Base-by-base conservation (phyloP, 805 yeast genomes). In the Danielozyma ontarioensis region DNA sequence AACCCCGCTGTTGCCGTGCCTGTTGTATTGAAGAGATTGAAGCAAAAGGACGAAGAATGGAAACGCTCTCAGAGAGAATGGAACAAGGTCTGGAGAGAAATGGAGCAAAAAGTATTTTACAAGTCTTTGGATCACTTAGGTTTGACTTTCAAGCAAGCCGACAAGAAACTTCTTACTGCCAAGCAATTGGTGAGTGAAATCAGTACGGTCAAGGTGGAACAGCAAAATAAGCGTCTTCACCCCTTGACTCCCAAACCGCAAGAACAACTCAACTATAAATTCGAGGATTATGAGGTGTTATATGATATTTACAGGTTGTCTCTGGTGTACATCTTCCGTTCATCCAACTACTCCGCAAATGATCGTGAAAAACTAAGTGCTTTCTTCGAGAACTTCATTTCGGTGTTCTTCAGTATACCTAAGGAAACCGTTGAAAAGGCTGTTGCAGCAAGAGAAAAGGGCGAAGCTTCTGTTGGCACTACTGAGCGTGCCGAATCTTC, bases 11-110 rank as follows among this genome's bases (percentile, higher is more conserved):
- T 89, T 33, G 94, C 98, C 0, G 93, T 93, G 23, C 97, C 98
- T 1, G 80, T 93, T 37, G 94, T 93, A 11, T 68, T 93, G 57
- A 85, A 82, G 47, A 78, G 99, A 52, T 74, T 93, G 55, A 93
- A 93, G 61, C 97, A 93, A 61, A 93, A 93, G 61, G 97, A 93
- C 55, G 97, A 93, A 60, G 98, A 93, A 61, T 93, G 99, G 99
- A 84, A 87, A 59, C 77, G 96, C 41, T 89, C 96, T 2, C 98
- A 90, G 51, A 78, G 97, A 49, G 97, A 93, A 57, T 93, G 98
- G 97, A 90, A 90, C 62, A 90, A 90, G 55, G 95, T 88, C 11
- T 93, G 99, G 99, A 79, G 99, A 53, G 97, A 90, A 61, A 79
- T 94, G 62, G 98, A 93, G 59, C 96, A 89, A 53, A 89, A 87